Percentiles rank a stretch among this genome's conserved stretches.
Evolutionary conservation across 176 grass and related monocot genomes (phyloP).

Genomic region (Areca catechu): DNA sequence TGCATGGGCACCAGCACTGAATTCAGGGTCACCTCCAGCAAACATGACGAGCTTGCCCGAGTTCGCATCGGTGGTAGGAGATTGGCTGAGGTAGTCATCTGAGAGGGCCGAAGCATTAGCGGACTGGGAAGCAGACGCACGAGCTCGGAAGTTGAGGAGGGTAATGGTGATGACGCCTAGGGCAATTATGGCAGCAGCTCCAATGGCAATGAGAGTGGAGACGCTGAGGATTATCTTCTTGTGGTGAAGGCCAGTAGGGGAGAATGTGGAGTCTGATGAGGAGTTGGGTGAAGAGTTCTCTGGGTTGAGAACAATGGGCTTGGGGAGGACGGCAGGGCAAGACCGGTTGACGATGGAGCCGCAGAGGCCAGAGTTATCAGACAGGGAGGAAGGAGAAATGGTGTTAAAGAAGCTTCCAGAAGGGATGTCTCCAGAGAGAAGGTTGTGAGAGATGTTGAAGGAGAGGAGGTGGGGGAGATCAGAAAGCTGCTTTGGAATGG

Average conservation of each 20-base stretch:
- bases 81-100: conserved; percentile 84
- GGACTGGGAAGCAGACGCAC: conserved; percentile 35
- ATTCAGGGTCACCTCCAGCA: conserved; percentile 80
- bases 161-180: conserved; percentile 80
- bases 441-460: conserved; percentile 92
- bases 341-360: conserved; percentile 74
- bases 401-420: conserved; percentile 85
- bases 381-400: conserved; percentile 65
- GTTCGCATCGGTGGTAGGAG: conserved; percentile 71
- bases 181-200: conserved; percentile 78
- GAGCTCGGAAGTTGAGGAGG: conserved; percentile 71
- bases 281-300: conserved; percentile 40
- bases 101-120: conserved; percentile 52
- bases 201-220: conserved; percentile 86
- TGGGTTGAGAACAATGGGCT: conserved; percentile 93
- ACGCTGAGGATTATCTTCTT: conserved; percentile 96
- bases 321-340: conserved; percentile 70
- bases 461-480: conserved; percentile 51
- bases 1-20: conserved; percentile 83
- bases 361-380: conserved; percentile 75
- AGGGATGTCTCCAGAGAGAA: conserved; percentile 77
- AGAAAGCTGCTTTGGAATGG: conserved; percentile 70
- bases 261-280: conserved; percentile 13
- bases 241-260: conserved; percentile 34
- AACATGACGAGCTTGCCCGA: conserved; percentile 95